Conservation (phyloP, 2,329 filamentous ascomycete species). For the Metarhizium sp. region DNA sequence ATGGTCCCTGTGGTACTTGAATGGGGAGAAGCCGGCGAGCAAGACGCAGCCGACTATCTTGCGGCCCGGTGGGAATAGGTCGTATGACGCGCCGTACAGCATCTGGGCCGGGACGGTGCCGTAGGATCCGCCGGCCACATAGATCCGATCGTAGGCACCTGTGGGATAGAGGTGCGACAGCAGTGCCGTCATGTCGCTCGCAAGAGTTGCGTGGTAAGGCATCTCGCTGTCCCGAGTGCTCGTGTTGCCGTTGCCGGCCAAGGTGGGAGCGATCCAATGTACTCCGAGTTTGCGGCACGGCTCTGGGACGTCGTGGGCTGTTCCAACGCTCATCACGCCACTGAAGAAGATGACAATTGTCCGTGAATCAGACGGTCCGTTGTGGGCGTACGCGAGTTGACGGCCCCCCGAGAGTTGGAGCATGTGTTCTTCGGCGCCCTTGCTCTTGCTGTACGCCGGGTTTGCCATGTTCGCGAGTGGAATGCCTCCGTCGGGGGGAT, state of each 20-base stretch:
- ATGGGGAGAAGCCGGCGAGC: conserved; percentile 12
- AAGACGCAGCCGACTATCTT: conserved; percentile 11
- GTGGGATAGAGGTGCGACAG: conserved; percentile 10
- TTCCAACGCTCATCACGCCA: conserved; percentile 13
- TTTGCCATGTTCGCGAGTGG: neutral
- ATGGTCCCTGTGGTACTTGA: conserved; percentile 10
- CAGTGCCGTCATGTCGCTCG: conserved; percentile 8
- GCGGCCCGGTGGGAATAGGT: conserved; percentile 10
- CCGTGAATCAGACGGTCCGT: conserved; percentile 10
- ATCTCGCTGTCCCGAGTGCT: conserved; percentile 5
- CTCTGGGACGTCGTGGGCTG: conserved; percentile 8
- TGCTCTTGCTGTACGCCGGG: conserved; percentile 1
- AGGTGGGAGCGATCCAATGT: conserved; percentile 12
- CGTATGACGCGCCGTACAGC: conserved; percentile 13
- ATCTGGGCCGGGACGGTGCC: conserved; percentile 15
- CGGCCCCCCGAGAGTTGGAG: conserved; percentile 4
- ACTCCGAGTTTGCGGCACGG: conserved; percentile 5
- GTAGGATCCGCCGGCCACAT: conserved; percentile 13
- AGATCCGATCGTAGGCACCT: conserved; percentile 8
- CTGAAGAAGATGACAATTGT: conserved; percentile 13
- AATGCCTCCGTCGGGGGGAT: neutral
- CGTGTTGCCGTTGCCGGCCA: conserved; percentile 10
- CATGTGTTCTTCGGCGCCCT: conserved; percentile 9
- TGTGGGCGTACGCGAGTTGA: conserved; percentile 14
- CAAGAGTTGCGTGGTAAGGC: conserved; percentile 8